Base-by-base conservation (phyloP, 805 yeast genomes). In the Torulaspora gathmanii region DNA sequence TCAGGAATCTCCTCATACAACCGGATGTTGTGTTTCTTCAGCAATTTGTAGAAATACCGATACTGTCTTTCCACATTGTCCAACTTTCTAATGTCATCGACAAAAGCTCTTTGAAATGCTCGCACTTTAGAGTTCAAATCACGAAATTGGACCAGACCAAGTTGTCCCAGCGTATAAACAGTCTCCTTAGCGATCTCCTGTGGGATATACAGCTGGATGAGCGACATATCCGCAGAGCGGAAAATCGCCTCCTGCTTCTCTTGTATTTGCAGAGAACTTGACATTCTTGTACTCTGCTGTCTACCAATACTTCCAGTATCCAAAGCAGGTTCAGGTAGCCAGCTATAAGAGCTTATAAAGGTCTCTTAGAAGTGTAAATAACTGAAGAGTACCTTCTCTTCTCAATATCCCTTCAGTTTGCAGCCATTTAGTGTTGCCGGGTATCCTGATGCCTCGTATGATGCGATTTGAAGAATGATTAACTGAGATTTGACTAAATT, bases 211-310 rank as follows among this genome's bases (percentile, higher is more conserved):
- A 93, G 73, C 71, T 93, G 96, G 42, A 91, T 85, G 57, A 90
- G 77, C 39, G 95, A 80, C 98, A 93, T 95, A 60, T 86, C 95
- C 83, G 98, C 98, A 46, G 98, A 90, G 74, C 96, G 67, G 58
- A 66, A 66, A 43, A 66, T 61, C 25, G 69, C 70, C 46, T 66
- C 70, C 33, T 65, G 62, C 35, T 44, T 46, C 19, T 37, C 53
- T 20, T 34, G 34, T 48, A 48, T 37, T 11, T 38, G 20, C 15
- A 11, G 27, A 15, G 34, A 31, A 31, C 34, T n/a, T 2, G 34
- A 15, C 34, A 31, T 31, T 31, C 22, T 31, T 16, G 19, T n/a
- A 4, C 10, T 16, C 22, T 15, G 20, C 20, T 31, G 11, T 16
- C 11, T 11, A 11, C 19, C 16, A 16, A 15, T 12, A 31, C 16